Base-by-base conservation (phyloP, 2,329 filamentous ascomycete genomes). In the Botrytis byssoidea region DNA sequence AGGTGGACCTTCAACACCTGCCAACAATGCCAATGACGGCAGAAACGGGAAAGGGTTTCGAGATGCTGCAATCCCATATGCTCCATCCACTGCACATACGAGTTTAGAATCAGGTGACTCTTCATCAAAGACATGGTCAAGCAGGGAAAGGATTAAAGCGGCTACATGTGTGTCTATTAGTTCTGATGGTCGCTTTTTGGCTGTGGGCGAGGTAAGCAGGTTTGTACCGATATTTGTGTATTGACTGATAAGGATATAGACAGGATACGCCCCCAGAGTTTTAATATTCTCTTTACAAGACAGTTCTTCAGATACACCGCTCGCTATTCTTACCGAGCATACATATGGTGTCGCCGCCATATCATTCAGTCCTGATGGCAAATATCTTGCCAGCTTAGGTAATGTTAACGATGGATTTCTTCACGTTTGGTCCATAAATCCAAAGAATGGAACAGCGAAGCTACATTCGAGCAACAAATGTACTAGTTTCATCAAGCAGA, bases 341-440 rank as follows among this genome's bases (percentile, higher is more conserved):
- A 91, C 90, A 0, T 97, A 93, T 82, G 96, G 96, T 10, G 94
- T 99, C 46, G 92, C 91, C 74, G 92, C 93, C 51, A 89, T 99
- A 48, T 92, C 94, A 3, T 99, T 97, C 87, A 98, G 95, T 75
- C 87, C 91, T 0, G 93, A 98, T 81, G 93, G 93, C 20, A 91
- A 88, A 76, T 97, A 92, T 82, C 87, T 99, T 48, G 96, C 96
- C 3, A 97, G 94, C 32, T 86, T 99, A 20, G 96, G 96, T 42
- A 89, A 92, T 29, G 88, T 92, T 72, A 98, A 98, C 81, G 96
- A 99, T 83, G 95, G 95, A 1, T 98, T 97, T 80, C 86, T 99
- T 32, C 97, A 95, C 81, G 87, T 98, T 42, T 98, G 95, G 95
- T 90, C 87, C 77, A 89, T 98, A 77, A 94, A 97, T 79, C 84